phyloP scores from a whole-genome alignment of 306 rosid species.

The Prunus fruticosa region DNA sequence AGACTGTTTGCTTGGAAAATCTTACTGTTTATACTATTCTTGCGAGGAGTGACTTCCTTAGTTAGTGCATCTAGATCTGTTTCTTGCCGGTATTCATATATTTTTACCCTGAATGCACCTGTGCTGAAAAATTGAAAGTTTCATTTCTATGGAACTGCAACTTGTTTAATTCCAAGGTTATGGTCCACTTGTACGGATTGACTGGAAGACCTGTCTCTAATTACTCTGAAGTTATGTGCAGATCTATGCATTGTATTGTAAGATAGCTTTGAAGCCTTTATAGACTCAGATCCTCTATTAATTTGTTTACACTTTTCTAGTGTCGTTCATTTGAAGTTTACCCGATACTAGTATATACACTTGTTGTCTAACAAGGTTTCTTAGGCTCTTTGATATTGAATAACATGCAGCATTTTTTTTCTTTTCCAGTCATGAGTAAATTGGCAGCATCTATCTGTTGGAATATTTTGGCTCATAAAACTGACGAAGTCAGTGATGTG shows the following conservation, averaged over 20 bases:
- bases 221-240: no score
- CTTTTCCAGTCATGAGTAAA: constrained; percentile 64
- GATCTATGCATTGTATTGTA: background rate
- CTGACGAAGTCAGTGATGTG: constrained; percentile 77
- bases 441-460: constrained; percentile 80
- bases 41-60: constrained; percentile 1
- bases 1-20: background rate
- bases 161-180: no score
- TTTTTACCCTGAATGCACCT: background rate
- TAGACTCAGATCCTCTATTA: no score
- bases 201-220: no score
- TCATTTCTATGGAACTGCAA: background rate
- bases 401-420: constrained; percentile 14
- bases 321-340: no score
- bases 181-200: no score
- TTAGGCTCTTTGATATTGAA: background rate
- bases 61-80: background rate
- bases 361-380: background rate
- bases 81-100: background rate
- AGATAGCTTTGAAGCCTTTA: background rate
- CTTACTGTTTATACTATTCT: background rate
- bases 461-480: constrained; percentile 95
- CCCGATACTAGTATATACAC: no score
- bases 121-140: background rate
- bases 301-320: no score